phyloP scores from a whole-genome alignment of 2,329 filamentous ascomycete species.

The Trichophaea hybrida region DNA sequence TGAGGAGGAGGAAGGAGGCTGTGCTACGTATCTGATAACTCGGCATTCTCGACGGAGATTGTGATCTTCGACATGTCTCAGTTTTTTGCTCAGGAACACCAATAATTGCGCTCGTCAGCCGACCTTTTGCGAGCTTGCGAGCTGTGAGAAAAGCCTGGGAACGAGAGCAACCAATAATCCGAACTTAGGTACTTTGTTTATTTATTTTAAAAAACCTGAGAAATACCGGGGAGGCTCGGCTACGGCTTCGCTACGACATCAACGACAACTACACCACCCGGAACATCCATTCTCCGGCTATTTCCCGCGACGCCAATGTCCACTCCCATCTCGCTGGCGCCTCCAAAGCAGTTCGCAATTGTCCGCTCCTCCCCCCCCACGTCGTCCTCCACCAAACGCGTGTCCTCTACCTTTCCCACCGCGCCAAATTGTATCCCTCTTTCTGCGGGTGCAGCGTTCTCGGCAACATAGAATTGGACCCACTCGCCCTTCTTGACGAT shows the following conservation, averaged over 20 bases:
- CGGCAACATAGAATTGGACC: slow-evolving; percentile 18
- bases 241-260: background rate
- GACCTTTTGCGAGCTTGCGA: too few species aligned
- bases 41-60: too few species aligned
- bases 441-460: background rate
- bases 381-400: background rate
- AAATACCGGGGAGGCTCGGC: too few species aligned
- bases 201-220: too few species aligned
- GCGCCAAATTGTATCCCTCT: slow-evolving; percentile 10
- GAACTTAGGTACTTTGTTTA: too few species aligned
- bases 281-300: slow-evolving; percentile 18
- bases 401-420: slow-evolving; percentile 15
- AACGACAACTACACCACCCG: slow-evolving; percentile 13
- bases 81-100: too few species aligned
- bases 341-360: slow-evolving; percentile 18
- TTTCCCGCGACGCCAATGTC: slow-evolving; percentile 10
- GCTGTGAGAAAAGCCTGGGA: too few species aligned
- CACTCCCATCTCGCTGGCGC: slow-evolving; percentile 13
- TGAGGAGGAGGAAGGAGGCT: too few species aligned
- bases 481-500: slow-evolving; percentile 14
- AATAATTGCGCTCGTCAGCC: too few species aligned
- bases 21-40: too few species aligned
- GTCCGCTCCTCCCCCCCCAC: slow-evolving; percentile 5
- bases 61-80: too few species aligned
- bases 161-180: too few species aligned